Conservation (phyloP, 208 protist species). For the Leishmania gerbilli region DNA sequence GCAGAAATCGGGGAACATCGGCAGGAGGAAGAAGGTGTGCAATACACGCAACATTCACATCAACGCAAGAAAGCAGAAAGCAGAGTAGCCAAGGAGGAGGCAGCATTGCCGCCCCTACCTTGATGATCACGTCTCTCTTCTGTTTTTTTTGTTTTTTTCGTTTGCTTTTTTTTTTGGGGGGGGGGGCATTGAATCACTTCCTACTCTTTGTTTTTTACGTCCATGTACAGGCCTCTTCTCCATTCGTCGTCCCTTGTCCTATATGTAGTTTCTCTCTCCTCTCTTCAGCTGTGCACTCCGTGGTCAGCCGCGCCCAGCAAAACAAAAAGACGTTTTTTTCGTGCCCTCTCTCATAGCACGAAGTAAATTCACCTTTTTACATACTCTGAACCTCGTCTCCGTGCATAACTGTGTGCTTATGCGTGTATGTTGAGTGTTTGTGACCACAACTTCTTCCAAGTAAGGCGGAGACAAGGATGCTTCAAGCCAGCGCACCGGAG, state of each 20-base stretch:
- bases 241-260: background rate
- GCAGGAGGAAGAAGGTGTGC: background rate
- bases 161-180: background rate
- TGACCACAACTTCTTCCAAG: background rate
- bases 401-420: background rate
- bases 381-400: background rate
- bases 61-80: background rate
- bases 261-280: background rate
- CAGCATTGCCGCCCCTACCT: background rate
- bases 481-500: background rate
- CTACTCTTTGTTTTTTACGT: background rate
- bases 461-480: background rate
- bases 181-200: background rate
- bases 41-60: background rate
- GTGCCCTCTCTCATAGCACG: background rate
- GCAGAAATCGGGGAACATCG: background rate
- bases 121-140: background rate
- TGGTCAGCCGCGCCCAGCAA: background rate
- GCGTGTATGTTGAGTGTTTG: constrained; percentile 5
- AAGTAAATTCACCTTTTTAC: background rate
- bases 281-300: background rate
- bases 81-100: background rate
- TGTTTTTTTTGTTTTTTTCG: background rate
- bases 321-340: background rate
- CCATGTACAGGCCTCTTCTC: background rate